A percentile compares a stretch with the other conserved stretches of the same genome.
Conservation (phyloP, 495 filamentous ascomycete genomes). For the Pyronema omphalodes region DNA sequence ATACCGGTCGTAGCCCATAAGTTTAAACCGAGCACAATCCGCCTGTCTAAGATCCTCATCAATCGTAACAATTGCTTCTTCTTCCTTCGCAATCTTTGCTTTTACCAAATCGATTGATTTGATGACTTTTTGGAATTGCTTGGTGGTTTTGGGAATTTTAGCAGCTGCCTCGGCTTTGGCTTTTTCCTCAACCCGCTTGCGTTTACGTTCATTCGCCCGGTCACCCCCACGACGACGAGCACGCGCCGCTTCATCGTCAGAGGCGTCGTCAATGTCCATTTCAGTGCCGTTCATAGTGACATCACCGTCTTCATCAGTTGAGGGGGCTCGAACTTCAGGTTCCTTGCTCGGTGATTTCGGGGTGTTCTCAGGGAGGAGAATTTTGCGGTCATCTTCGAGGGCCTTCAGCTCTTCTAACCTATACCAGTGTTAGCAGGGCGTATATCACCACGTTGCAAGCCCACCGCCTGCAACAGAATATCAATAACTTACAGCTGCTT, state of each 20-base stretch:
- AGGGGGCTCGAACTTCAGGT: slow-evolving; percentile 18
- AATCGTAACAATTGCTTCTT: slow-evolving; percentile 62
- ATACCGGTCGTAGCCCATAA: slow-evolving; percentile 83
- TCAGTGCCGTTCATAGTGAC: slow-evolving; percentile 44
- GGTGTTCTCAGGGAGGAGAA: slow-evolving; percentile 56
- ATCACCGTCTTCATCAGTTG: slow-evolving; percentile 36
- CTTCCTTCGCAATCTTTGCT: slow-evolving; percentile 54
- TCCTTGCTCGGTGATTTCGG: slow-evolving; percentile 48
- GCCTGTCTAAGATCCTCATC: slow-evolving; percentile 88
- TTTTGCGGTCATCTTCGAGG: slow-evolving; percentile 76
- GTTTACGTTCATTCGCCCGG: slow-evolving; percentile 57
- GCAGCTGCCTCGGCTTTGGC: slow-evolving; percentile 66
- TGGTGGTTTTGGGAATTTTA: slow-evolving; percentile 67
- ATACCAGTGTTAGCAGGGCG: slow-evolving; percentile 10
- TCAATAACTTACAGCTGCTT: slow-evolving; percentile 62
- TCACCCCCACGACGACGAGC: slow-evolving; percentile 62
- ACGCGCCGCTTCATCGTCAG: slow-evolving; percentile 41
- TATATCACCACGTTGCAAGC: slow-evolving; percentile 1
- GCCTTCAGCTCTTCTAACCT: slow-evolving; percentile 68
- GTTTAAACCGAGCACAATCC: slow-evolving; percentile 73
- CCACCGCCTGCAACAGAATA: slow-evolving; percentile 9
- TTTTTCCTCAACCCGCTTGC: slow-evolving; percentile 61
- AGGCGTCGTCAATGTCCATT: slow-evolving; percentile 47
- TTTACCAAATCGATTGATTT: slow-evolving; percentile 78
- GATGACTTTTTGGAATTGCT: slow-evolving; percentile 66